Percentiles rank a stretch among this genome's conserved stretches.
Evolutionary conservation across 2,329 filamentous ascomycete species (phyloP).

Genomic region (Mycosphaerella sp.): DNA sequence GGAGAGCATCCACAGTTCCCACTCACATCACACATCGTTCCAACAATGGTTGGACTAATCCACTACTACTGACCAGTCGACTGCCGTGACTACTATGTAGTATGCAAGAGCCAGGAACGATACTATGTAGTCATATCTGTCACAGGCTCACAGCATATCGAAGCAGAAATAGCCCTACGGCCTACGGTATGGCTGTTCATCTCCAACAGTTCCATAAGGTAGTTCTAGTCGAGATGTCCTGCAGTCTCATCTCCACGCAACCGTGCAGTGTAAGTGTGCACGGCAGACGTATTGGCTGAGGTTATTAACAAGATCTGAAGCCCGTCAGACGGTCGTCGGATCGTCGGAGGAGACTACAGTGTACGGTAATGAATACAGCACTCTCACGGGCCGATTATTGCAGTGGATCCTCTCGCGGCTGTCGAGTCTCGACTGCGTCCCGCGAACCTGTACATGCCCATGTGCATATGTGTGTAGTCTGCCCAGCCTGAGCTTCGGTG

Average conservation of each 20-base stretch:
- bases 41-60: too few species aligned
- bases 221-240: background rate
- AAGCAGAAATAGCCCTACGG: too few species aligned
- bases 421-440: conserved; percentile 2
- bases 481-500: conserved; percentile 14
- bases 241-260: background rate
- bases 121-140: too few species aligned
- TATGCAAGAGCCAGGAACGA: too few species aligned
- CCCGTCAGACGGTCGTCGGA: conserved; percentile 10
- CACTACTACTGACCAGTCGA: too few species aligned
- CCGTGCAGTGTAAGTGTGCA: background rate
- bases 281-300: background rate
- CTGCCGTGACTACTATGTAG: too few species aligned
- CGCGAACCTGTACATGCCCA: conserved; percentile 1
- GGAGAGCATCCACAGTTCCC: background rate
- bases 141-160: too few species aligned
- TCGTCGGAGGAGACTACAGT: background rate
- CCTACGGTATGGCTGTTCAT: background rate
- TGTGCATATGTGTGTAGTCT: background rate
- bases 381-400: conserved; percentile 17
- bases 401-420: conserved; percentile 1
- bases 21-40: background rate
- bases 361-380: too few species aligned
- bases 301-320: conserved; percentile 1
- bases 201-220: background rate